phyloP scores from a whole-genome alignment of 202 grass and related monocot species.

The Carex arenaria region DNA sequence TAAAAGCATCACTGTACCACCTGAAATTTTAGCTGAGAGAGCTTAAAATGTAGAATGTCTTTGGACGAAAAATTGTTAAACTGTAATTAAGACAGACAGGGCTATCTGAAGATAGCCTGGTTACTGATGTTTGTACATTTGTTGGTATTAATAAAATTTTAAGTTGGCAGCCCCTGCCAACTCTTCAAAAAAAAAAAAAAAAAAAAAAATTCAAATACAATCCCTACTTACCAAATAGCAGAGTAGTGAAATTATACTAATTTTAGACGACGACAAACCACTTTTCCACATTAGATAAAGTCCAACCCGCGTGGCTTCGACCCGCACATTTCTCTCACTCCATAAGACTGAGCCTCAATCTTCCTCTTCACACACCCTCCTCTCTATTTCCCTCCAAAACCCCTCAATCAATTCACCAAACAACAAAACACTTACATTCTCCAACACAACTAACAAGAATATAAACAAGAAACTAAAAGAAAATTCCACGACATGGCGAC shows the following conservation, averaged over 20 bases:
- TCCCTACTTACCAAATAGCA: not conserved
- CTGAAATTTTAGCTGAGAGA: too few relatives aligned
- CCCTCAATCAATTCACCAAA: not conserved
- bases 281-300: conserved; percentile 4
- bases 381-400: not conserved
- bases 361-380: not conserved
- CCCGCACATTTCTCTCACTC: not conserved
- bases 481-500: not conserved
- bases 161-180: too few relatives aligned
- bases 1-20: too few relatives aligned
- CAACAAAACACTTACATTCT: not conserved
- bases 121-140: too few relatives aligned
- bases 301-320: not conserved
- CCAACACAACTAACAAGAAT: not conserved
- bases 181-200: too few relatives aligned
- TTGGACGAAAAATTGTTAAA: too few relatives aligned
- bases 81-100: too few relatives aligned
- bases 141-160: too few relatives aligned
- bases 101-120: too few relatives aligned
- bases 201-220: too few relatives aligned
- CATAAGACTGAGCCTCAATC: not conserved
- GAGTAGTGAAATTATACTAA: not conserved
- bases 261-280: not conserved
- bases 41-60: too few relatives aligned
- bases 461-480: not conserved